Evolutionary conservation across 139 green algal species (phyloP).

Genomic region (Chlorella sp.): DNA sequence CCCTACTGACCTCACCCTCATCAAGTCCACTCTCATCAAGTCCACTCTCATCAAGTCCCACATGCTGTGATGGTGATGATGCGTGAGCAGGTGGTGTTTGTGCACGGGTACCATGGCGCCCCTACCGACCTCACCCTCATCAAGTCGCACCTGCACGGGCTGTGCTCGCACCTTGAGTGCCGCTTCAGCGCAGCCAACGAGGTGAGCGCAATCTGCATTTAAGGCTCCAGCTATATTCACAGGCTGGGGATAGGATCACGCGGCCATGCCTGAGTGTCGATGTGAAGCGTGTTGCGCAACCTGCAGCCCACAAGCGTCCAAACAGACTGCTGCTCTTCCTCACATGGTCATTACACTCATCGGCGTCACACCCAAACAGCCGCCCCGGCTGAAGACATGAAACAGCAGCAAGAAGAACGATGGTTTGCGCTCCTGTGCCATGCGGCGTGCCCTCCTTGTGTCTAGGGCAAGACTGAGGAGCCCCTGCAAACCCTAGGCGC

Average conservation of each 20-base stretch:
- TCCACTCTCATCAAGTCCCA: slow-evolving; percentile 26
- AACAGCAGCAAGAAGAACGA: too few species aligned
- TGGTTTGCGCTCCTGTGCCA: too few species aligned
- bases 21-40: slow-evolving; percentile 30
- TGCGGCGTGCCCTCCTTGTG: too few species aligned
- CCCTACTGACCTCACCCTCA: slow-evolving; percentile 31
- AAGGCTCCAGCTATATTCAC: too few species aligned
- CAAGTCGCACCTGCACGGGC: slow-evolving; percentile 25
- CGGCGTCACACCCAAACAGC: too few species aligned
- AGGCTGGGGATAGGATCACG: too few species aligned
- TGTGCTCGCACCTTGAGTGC: slow-evolving; percentile 25
- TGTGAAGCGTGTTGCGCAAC: too few species aligned
- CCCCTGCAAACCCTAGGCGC: background rate
- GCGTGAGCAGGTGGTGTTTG: slow-evolving; percentile 15
- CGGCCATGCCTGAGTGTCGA: too few species aligned
- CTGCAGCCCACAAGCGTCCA: too few species aligned
- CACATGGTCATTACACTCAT: too few species aligned
- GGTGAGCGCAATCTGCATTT: slow-evolving; percentile 1
- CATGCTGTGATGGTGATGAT: background rate
- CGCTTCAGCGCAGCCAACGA: slow-evolving; percentile 35
- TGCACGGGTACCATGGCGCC: slow-evolving; percentile 29
- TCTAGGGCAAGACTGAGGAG: slow-evolving; percentile 4
- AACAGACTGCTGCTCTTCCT: too few species aligned
- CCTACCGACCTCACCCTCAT: slow-evolving; percentile 34
- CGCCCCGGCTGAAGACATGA: too few species aligned